These are phyloP conservation scores for Arabis alpina DNA, from an alignment of 345 rosid species.

Conservation along the genomic window DNA sequence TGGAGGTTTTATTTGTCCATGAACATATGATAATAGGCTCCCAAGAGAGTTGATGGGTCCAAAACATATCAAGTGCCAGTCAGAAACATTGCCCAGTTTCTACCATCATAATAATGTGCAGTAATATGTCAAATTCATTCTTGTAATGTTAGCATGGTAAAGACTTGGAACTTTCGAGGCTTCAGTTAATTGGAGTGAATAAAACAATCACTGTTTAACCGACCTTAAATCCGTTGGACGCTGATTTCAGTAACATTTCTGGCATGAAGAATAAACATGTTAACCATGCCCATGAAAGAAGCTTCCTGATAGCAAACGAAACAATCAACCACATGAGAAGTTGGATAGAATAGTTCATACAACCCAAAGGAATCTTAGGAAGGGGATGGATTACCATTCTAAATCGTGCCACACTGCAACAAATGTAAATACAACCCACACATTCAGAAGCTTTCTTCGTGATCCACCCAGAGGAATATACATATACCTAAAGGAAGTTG, in stretches of 20 bases:
- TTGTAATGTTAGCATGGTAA: not conserved
- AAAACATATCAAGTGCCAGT: not conserved
- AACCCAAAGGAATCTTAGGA: constrained; percentile 27
- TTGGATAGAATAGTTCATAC: not conserved
- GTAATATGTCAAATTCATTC: not conserved
- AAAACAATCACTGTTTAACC: not conserved
- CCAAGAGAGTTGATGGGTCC: constrained; percentile 1
- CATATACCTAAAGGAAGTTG: constrained; percentile 64
- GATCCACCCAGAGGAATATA: constrained; percentile 97
- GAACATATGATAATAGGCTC: constrained; percentile 8
- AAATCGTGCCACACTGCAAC: constrained; percentile 98
- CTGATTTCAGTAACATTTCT: constrained; percentile 86
- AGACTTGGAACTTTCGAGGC: not conserved
- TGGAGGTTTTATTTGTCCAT: not conserved
- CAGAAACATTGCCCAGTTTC: not conserved
- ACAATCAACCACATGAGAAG: constrained; percentile 38
- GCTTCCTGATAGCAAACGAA: constrained; percentile 70
- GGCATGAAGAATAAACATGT: constrained; percentile 92
- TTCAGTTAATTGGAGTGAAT: not conserved
- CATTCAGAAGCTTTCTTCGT: constrained; percentile 74
- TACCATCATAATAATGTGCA: not conserved
- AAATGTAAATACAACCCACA: constrained; percentile 94
- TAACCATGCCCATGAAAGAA: constrained; percentile 99
- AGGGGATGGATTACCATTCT: constrained; percentile 65
- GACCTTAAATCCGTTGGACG: constrained; percentile 70